Conservation (phyloP, 306 rosid species). For the Sophora flavescens region DNA sequence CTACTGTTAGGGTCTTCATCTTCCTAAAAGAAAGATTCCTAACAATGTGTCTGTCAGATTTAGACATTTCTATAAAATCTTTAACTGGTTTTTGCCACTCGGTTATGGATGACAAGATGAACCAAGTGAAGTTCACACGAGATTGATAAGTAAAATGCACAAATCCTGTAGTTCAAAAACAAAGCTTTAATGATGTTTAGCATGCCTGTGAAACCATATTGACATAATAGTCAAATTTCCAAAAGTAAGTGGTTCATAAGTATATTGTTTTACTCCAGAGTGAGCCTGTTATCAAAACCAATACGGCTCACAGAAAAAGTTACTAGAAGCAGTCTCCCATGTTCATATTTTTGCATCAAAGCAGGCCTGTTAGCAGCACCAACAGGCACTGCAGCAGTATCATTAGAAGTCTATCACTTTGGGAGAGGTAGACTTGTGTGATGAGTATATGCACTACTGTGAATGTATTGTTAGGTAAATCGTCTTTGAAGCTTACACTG, state of each 20-base stretch:
- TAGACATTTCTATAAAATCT: neutral
- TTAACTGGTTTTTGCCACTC: neutral
- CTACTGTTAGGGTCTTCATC: too few relatives aligned
- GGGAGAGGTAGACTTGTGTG: neutral
- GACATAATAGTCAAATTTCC: neutral
- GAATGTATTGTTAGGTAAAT: neutral
- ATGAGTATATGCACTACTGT: slow-evolving; percentile 1
- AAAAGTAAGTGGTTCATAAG: neutral
- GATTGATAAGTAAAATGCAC: slow-evolving; percentile 17
- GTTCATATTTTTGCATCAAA: neutral
- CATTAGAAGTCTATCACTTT: slow-evolving; percentile 31
- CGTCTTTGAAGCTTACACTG: slow-evolving; percentile 17
- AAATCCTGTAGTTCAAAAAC: slow-evolving; percentile 9
- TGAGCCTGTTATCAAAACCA: slow-evolving; percentile 19
- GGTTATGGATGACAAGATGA: neutral
- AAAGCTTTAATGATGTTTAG: neutral
- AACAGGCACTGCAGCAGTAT: neutral
- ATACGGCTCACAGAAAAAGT: neutral
- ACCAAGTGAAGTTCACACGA: slow-evolving; percentile 6
- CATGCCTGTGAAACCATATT: slow-evolving; percentile 10
- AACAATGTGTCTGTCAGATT: slow-evolving; percentile 1
- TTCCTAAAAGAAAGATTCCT: too few relatives aligned
- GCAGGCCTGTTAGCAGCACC: slow-evolving; percentile 11
- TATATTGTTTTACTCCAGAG: neutral
- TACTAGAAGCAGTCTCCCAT: slow-evolving; percentile 5